Base-by-base conservation (phyloP, 2,329 filamentous ascomycete species). In the Davidsoniella eucalypti region DNA sequence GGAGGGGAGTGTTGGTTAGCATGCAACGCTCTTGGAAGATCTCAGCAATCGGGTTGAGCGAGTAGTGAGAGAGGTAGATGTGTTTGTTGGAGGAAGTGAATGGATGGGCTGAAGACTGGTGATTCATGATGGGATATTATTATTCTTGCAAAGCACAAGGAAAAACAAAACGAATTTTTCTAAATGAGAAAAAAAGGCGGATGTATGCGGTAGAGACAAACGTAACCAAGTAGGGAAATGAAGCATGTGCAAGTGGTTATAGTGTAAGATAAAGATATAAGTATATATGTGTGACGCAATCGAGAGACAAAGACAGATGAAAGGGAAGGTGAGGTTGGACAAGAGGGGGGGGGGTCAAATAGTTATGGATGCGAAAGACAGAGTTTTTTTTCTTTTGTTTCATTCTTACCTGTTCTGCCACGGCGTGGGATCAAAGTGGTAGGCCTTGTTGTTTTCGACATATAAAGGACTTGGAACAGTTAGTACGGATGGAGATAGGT, bases 341-440 rank as follows among this genome's bases (percentile, higher is more conserved):
- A 40, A 42, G 41, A 46, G 10, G 9, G 21, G 21, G 37, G 26
- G 33, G 21, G 26, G 26, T 33, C 26, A 33, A 33, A 33, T 33
- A 33, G 10, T 33, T 8, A 33, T 10, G 26, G 2, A 40, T 23
- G 42, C 26, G 42, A 40, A 41, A 39, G 26, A 40, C 29, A 50
- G 14, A 36, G 8, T 26, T 16, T 26, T 17, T 39, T 26, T 40
- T 18, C 8, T 21, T 4, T 5, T 21, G 2, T 4, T 21, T 21
- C 21, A 3, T 21, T 44, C 52, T 48, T 53, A 53, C 52, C 47
- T 53, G 44, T 50, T 53, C 21, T 53, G 52, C 52, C 52, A 53
- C 44, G 45, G 44, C 4, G 47, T 50, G 44, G 52, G 52, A 49
- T 53, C 52, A 40, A 52, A 52, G 42, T 45, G 47, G 44, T 47